These are phyloP conservation scores for Coniochaeta sp. DNA, from an alignment of 2,329 filamentous ascomycete genomes.

Conservation along the genomic window DNA sequence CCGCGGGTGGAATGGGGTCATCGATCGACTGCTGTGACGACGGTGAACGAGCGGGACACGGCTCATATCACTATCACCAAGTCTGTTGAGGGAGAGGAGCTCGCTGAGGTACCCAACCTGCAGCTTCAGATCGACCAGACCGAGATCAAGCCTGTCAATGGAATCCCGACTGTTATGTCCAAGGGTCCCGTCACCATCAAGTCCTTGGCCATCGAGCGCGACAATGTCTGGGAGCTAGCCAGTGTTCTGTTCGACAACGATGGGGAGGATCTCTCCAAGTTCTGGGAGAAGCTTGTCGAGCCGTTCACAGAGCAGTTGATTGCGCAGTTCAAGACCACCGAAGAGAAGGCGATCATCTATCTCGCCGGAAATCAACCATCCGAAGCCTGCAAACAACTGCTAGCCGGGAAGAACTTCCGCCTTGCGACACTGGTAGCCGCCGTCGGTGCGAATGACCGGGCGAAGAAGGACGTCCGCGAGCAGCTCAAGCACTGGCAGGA, in stretches of 20 bases:
- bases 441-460: conserved; percentile 64
- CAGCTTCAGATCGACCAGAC: conserved; percentile 10
- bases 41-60: conserved; percentile 20
- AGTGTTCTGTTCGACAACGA: conserved; percentile 80
- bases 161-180: conserved; percentile 19
- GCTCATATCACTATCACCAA: conserved; percentile 6
- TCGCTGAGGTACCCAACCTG: neutral
- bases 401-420: conserved; percentile 70
- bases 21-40: conserved; percentile 58
- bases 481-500: conserved; percentile 83
- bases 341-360: conserved; percentile 78
- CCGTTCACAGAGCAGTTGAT: conserved; percentile 46
- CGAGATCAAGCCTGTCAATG: conserved; percentile 9
- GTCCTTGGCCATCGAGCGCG: conserved; percentile 45
- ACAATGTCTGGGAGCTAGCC: conserved; percentile 76
- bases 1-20: conserved; percentile 69
- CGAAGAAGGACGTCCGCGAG: conserved; percentile 66
- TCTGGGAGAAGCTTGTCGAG: conserved; percentile 61
- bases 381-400: conserved; percentile 74
- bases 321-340: conserved; percentile 53
- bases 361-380: conserved; percentile 72
- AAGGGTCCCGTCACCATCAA: conserved; percentile 32
- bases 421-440: conserved; percentile 80
- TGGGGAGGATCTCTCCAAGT: conserved; percentile 52
- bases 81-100: neutral